Evolutionary conservation across 2,329 filamentous ascomycete species (phyloP).

Genomic region (Mycosphaerella sp.): DNA sequence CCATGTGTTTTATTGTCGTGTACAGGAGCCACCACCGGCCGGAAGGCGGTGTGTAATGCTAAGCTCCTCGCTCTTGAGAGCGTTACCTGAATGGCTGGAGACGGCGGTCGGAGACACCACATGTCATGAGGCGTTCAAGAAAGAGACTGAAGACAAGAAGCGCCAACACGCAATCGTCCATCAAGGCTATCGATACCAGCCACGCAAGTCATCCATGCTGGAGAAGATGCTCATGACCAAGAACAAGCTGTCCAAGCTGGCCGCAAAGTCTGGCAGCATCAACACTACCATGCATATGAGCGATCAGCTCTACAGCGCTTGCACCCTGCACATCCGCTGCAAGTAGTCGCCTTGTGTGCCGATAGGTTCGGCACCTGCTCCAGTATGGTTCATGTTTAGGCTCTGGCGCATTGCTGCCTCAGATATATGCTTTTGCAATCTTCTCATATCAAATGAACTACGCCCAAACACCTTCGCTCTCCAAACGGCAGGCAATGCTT

Average conservation of each 20-base stretch:
- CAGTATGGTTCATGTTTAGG: background rate
- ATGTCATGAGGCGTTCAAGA: conserved; percentile 8
- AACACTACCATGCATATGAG: conserved; percentile 9
- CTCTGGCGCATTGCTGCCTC: background rate
- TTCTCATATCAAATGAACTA: background rate
- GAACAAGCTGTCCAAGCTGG: conserved; percentile 30
- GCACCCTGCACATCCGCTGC: too few species aligned
- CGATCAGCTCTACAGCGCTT: background rate
- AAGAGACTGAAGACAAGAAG: conserved; percentile 7
- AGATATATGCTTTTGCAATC: background rate
- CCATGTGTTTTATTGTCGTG: background rate
- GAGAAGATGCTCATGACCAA: conserved; percentile 28
- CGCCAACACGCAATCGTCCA: conserved; percentile 13
- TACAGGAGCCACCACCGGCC: conserved; percentile 18
- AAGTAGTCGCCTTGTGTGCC: too few species aligned
- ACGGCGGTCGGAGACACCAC: conserved; percentile 5
- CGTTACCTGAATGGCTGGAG: conserved; percentile 4
- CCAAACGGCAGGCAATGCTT: background rate
- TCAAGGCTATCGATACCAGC: conserved; percentile 28
- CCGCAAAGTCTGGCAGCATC: conserved; percentile 11
- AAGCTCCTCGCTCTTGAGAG: conserved; percentile 14
- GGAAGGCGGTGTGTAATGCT: conserved; percentile 17
- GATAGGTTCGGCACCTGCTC: too few species aligned
- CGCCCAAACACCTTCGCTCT: conserved; percentile 9
- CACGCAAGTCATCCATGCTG: conserved; percentile 22